Percentiles rank a stretch among this genome's conserved stretches.
Evolutionary conservation across 352 stramenopile species (phyloP).

Genomic region (Phytophthora citricola): DNA sequence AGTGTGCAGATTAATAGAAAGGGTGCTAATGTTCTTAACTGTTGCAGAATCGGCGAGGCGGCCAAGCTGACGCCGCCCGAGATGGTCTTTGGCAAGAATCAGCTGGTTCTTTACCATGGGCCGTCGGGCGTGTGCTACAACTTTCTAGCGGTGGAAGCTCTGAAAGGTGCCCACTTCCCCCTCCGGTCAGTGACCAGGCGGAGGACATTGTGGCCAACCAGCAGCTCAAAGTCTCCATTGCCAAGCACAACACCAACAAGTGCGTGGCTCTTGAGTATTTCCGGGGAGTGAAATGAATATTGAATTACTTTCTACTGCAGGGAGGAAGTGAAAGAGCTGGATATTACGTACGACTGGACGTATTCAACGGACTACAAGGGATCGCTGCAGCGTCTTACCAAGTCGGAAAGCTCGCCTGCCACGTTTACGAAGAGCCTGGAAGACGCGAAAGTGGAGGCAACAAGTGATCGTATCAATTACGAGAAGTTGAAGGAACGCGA

Average conservation of each 20-base stretch:
- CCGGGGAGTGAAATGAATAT: neutral
- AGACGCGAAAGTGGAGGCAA: conserved; percentile 48
- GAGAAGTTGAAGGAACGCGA: conserved; percentile 86
- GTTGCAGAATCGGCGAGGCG: conserved; percentile 57
- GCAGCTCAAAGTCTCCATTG: conserved; percentile 83
- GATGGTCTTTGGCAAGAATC: conserved; percentile 90
- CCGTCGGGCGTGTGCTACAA: conserved; percentile 75
- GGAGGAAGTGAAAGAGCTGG: conserved; percentile 82
- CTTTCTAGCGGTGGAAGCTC: conserved; percentile 77
- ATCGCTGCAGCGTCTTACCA: conserved; percentile 59
- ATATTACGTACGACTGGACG: conserved; percentile 88
- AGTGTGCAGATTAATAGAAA: neutral
- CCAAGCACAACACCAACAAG: conserved; percentile 84
- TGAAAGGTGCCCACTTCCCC: conserved; percentile 79
- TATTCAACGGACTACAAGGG: conserved; percentile 88
- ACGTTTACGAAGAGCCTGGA: conserved; percentile 35
- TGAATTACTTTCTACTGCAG: conserved; percentile 27
- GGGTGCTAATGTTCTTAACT: conserved; percentile 13
- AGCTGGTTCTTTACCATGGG: conserved; percentile 78
- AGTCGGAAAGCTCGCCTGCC: conserved; percentile 14
- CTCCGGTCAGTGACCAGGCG: conserved; percentile 45
- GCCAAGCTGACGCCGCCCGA: conserved; percentile 80
- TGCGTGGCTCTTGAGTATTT: conserved; percentile 21
- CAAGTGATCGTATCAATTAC: conserved; percentile 69
- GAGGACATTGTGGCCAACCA: conserved; percentile 67